Conservation (phyloP, 768 basidiomycete genomes). For the Neoboletus subvelutipes region DNA sequence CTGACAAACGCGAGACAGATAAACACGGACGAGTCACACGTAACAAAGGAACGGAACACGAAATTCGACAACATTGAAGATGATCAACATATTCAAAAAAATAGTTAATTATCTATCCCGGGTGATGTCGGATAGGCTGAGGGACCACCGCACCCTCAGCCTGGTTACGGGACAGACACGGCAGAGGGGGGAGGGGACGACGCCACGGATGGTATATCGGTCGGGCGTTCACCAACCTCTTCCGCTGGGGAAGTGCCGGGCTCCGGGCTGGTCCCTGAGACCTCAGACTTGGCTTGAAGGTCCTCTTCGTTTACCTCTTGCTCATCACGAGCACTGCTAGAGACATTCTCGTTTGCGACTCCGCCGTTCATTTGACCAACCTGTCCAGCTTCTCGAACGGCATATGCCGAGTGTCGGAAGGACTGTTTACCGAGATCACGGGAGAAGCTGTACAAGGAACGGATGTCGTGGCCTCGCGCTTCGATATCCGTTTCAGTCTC, state of each 20-base stretch:
- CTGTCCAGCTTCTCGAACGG: slow-evolving; percentile 24
- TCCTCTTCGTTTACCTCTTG: slow-evolving; percentile 9
- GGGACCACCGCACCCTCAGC: background rate
- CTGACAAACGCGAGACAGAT: slow-evolving; percentile 10
- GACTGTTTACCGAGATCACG: slow-evolving; percentile 30
- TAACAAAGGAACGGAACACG: slow-evolving; percentile 2
- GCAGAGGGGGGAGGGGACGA: slow-evolving; percentile 33
- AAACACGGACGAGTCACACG: slow-evolving; percentile 15
- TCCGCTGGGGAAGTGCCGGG: slow-evolving; percentile 22
- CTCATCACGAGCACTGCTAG: slow-evolving; percentile 11
- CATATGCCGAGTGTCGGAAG: slow-evolving; percentile 24
- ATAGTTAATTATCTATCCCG: slow-evolving; percentile 30
- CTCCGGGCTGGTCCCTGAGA: slow-evolving; percentile 16
- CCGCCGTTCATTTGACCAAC: slow-evolving; percentile 23
- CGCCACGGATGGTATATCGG: slow-evolving; percentile 29
- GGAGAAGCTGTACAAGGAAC: slow-evolving; percentile 35
- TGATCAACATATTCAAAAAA: slow-evolving; percentile 36
- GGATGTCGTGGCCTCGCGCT: slow-evolving; percentile 29
- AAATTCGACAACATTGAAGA: slow-evolving; percentile 28
- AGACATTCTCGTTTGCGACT: slow-evolving; percentile 16
- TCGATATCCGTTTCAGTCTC: slow-evolving; percentile 36
- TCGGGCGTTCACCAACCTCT: slow-evolving; percentile 19
- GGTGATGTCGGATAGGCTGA: slow-evolving; percentile 8
- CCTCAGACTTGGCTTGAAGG: slow-evolving; percentile 16
- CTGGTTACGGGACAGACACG: slow-evolving; percentile 27